A percentile compares a stretch with the other conserved stretches of the same genome.
Conservation (phyloP, 768 basidiomycete genomes). For the Pleurotus tuoliensis region DNA sequence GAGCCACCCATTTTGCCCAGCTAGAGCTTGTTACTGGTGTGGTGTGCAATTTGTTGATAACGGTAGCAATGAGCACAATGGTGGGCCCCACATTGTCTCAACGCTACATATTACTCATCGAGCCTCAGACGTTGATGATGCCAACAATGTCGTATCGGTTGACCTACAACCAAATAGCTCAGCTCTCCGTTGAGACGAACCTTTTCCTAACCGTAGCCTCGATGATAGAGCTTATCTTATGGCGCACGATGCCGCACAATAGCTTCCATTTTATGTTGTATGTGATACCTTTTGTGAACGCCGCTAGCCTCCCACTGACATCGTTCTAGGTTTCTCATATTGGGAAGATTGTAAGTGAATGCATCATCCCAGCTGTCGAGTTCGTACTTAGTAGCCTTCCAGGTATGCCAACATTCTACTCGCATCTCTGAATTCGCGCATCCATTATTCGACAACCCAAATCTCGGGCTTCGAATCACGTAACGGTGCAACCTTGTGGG, state of each 20-base stretch:
- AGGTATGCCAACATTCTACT: conserved; percentile 11
- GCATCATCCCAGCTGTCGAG: background rate
- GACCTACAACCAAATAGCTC: background rate
- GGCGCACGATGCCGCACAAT: conserved; percentile 10
- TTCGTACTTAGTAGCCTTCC: background rate
- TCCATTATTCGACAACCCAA: background rate
- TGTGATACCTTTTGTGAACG: background rate
- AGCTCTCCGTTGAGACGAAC: conserved; percentile 15
- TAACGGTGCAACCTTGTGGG: background rate
- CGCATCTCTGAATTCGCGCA: conserved; percentile 12
- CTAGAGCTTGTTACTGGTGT: conserved; percentile 11
- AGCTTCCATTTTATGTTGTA: conserved; percentile 16
- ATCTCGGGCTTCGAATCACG: background rate
- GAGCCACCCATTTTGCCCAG: background rate
- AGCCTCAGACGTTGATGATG: background rate
- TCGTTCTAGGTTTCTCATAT: conserved; percentile 11
- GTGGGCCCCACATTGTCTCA: conserved; percentile 1
- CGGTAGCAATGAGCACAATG: conserved; percentile 21
- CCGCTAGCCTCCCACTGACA: background rate
- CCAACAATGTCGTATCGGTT: background rate
- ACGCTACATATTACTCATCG: background rate
- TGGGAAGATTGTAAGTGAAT: conserved; percentile 12
- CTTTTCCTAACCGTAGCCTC: conserved; percentile 11
- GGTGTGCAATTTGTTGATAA: conserved; percentile 15
- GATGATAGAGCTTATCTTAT: conserved; percentile 11